phyloP scores from a whole-genome alignment of 1,284 basidiomycete genomes.

The Cystobasidium slooffiae region DNA sequence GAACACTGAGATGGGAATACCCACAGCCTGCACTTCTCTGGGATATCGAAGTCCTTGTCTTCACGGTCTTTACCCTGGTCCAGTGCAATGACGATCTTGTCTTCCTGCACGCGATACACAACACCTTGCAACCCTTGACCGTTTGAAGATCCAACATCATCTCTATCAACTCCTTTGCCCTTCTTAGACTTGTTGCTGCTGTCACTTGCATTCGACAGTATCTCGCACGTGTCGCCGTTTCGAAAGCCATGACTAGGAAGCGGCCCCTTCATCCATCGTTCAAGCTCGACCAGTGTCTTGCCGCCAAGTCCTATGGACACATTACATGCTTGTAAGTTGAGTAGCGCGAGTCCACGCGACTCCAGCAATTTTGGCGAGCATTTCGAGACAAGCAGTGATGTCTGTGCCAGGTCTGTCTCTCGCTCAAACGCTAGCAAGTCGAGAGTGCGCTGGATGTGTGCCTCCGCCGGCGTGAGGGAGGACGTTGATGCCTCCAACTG shows the following conservation, averaged over 20 bases:
- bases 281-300: slow-evolving; percentile 48
- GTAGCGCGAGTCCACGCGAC: slow-evolving; percentile 33
- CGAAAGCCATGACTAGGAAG: slow-evolving; percentile 49
- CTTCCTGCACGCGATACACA: slow-evolving; percentile 48
- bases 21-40: slow-evolving; percentile 45
- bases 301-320: slow-evolving; percentile 49
- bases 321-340: slow-evolving; percentile 22
- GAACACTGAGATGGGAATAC: not conserved
- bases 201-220: slow-evolving; percentile 9
- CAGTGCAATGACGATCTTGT: slow-evolving; percentile 49
- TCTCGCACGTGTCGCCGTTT: slow-evolving; percentile 46
- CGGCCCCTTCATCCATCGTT: slow-evolving; percentile 41
- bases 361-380: slow-evolving; percentile 43
- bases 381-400: slow-evolving; percentile 38
- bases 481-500: not conserved
- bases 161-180: slow-evolving; percentile 38
- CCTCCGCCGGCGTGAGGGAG: slow-evolving; percentile 9
- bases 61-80: slow-evolving; percentile 25
- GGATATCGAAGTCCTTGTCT: slow-evolving; percentile 44
- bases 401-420: slow-evolving; percentile 42
- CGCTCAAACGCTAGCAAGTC: slow-evolving; percentile 40
- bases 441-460: slow-evolving; percentile 33
- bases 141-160: not conserved
- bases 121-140: slow-evolving; percentile 47
- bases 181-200: slow-evolving; percentile 13